Conservation (phyloP, 1,139 yeast genomes). For the Taphrina populina region DNA sequence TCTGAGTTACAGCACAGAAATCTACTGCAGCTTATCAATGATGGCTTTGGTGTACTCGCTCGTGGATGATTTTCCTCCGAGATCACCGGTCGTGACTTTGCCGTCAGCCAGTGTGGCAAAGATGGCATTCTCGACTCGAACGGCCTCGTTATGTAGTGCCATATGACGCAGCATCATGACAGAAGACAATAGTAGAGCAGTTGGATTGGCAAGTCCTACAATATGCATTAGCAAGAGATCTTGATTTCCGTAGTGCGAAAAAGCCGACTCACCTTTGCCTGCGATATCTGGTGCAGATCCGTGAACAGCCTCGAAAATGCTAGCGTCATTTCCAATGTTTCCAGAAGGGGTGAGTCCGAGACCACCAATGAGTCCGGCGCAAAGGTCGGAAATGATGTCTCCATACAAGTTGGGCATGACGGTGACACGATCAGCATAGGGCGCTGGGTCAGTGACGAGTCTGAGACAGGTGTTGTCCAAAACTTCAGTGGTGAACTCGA, state of each 20-base stretch:
- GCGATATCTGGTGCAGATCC: slow-evolving; percentile 95
- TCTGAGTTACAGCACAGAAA: not conserved
- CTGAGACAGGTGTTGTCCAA: slow-evolving; percentile 93
- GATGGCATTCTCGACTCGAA: slow-evolving; percentile 82
- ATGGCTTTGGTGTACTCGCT: slow-evolving; percentile 81
- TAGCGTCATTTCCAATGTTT: slow-evolving; percentile 96
- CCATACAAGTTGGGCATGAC: slow-evolving; percentile 99
- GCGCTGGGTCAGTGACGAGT: slow-evolving; percentile 83
- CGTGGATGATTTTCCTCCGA: slow-evolving; percentile 90
- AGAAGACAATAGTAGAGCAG: slow-evolving; percentile 90
- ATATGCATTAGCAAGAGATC: slow-evolving; percentile 76
- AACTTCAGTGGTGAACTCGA: slow-evolving; percentile 76
- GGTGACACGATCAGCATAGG: slow-evolving; percentile 83
- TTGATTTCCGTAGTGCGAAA: slow-evolving; percentile 72
- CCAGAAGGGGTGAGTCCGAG: slow-evolving; percentile 98
- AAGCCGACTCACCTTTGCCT: slow-evolving; percentile 54
- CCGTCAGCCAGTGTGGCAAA: slow-evolving; percentile 92
- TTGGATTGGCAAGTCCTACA: slow-evolving; percentile 88
- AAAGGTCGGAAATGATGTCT: slow-evolving; percentile 94
- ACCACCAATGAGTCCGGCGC: slow-evolving; percentile 97
- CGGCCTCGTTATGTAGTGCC: slow-evolving; percentile 79
- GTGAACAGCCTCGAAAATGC: slow-evolving; percentile 98
- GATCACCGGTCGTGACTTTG: slow-evolving; percentile 91
- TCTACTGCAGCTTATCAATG: slow-evolving; percentile 46
- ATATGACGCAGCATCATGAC: slow-evolving; percentile 99